These are phyloP conservation scores for Beta corolliflora DNA, from an alignment of 179 eudicot species.

Conservation along the genomic window DNA sequence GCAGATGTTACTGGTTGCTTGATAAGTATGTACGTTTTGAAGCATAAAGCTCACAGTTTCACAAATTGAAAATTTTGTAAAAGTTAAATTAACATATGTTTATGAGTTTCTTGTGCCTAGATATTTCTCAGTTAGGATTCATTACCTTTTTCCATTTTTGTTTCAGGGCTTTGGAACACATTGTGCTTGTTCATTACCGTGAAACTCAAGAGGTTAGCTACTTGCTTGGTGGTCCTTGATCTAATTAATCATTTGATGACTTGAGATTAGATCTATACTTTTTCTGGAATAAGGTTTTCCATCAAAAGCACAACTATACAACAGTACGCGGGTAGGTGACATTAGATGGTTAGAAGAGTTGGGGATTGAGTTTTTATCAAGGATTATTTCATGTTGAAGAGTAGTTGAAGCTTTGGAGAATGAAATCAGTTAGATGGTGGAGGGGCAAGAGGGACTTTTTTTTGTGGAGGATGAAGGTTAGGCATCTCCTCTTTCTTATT, in stretches of 20 bases:
- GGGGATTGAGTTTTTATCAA: not conserved
- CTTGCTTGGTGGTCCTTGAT: not conserved
- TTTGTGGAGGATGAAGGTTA: not conserved
- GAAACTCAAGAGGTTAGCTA: slow-evolving; percentile 87
- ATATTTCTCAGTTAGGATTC: not conserved
- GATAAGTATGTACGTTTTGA: slow-evolving; percentile 72
- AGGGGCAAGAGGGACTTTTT: not conserved
- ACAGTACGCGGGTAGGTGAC: too few species aligned
- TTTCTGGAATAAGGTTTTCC: not conserved
- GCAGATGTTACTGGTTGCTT: slow-evolving; percentile 98
- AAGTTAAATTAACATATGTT: not conserved
- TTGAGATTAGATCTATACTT: not conserved
- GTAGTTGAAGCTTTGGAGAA: not conserved
- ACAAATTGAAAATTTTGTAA: not conserved
- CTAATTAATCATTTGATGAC: not conserved
- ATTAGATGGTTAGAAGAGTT: not conserved
- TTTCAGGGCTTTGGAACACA: slow-evolving; percentile 80
- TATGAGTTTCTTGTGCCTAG: not conserved
- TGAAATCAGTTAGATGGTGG: not conserved
- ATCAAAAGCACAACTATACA: not conserved
- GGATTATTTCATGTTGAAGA: not conserved
- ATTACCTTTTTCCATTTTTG: slow-evolving; percentile 16
- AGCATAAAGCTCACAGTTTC: slow-evolving; percentile 16
- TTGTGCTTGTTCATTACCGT: slow-evolving; percentile 97
- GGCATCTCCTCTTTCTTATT: not conserved